phyloP scores from a whole-genome alignment of 257 asterid genomes.

The Jasminum sambac region DNA sequence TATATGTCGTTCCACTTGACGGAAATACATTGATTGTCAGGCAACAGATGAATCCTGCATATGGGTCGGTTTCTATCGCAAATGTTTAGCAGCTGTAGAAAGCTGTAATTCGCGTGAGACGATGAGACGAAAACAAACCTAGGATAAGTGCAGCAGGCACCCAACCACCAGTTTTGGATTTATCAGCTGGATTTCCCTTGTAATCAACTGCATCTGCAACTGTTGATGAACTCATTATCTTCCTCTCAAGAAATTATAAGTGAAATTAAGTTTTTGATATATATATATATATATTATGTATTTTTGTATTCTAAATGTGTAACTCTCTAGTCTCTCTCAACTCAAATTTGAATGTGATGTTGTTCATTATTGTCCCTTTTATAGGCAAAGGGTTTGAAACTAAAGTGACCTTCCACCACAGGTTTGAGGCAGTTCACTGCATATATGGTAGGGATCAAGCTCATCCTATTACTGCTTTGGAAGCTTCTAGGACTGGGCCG shows the following conservation, averaged over 20 bases:
- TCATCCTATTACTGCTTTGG: slow-evolving; percentile 42
- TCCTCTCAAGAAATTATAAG: slow-evolving; percentile 13
- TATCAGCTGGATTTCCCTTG: slow-evolving; percentile 78
- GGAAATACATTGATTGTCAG: too few species aligned
- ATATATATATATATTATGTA: too few species aligned
- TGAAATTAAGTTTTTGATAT: not conserved
- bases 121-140: slow-evolving; percentile 41
- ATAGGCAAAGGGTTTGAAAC: slow-evolving; percentile 42
- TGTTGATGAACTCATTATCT: slow-evolving; percentile 36
- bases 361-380: slow-evolving; percentile 31
- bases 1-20: too few species aligned
- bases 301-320: not conserved
- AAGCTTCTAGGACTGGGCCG: slow-evolving; percentile 42
- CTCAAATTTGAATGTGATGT: slow-evolving; percentile 25
- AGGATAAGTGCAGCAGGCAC: slow-evolving; percentile 84
- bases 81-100: not conserved
- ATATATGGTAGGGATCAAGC: slow-evolving; percentile 48
- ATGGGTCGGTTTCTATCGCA: not conserved
- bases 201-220: slow-evolving; percentile 76
- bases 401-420: slow-evolving; percentile 44
- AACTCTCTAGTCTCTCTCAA: slow-evolving; percentile 20
- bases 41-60: not conserved
- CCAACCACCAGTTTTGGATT: slow-evolving; percentile 89
- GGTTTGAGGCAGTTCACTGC: slow-evolving; percentile 35
- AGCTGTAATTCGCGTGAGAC: not conserved